Evolutionary conservation across 2,329 filamentous ascomycete genomes (phyloP).

Genomic region (Cytospora chrysosperma): DNA sequence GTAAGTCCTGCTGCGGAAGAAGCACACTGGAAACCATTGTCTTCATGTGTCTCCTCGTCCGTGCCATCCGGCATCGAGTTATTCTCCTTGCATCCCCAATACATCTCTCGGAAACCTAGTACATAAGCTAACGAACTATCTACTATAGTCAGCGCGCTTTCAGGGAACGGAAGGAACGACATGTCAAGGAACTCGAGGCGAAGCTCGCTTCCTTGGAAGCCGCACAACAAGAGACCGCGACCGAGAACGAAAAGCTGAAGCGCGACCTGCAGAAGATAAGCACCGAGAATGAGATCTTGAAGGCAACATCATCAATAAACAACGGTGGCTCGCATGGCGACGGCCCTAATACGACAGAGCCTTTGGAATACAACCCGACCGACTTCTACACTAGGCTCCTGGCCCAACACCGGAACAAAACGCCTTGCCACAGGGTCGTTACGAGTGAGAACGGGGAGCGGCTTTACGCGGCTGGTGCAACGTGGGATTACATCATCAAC

Average conservation of each 20-base stretch:
- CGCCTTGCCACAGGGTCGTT: constrained; percentile 66
- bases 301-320: constrained; percentile 64
- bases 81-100: neutral
- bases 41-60: neutral
- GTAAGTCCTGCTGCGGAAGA: constrained; percentile 41
- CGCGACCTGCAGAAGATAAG: constrained; percentile 78
- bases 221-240: constrained; percentile 67
- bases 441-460: constrained; percentile 65
- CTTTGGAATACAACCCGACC: constrained; percentile 68
- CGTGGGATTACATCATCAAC: constrained; percentile 86
- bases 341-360: constrained; percentile 58
- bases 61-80: neutral
- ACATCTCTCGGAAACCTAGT: neutral
- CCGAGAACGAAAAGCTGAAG: constrained; percentile 85
- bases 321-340: constrained; percentile 42
- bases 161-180: constrained; percentile 90
- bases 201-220: constrained; percentile 78
- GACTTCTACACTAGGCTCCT: constrained; percentile 68
- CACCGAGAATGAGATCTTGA: constrained; percentile 90
- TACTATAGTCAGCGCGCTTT: constrained; percentile 81
- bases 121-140: constrained; percentile 9
- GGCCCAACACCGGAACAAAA: constrained; percentile 61
- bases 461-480: constrained; percentile 71
- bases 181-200: constrained; percentile 84
- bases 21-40: neutral